Evolutionary conservation across 176 grass and related monocot genomes (phyloP), one percentile per base, ranked within the genome.

Genomic region (Alopecurus myosuroides): DNA sequence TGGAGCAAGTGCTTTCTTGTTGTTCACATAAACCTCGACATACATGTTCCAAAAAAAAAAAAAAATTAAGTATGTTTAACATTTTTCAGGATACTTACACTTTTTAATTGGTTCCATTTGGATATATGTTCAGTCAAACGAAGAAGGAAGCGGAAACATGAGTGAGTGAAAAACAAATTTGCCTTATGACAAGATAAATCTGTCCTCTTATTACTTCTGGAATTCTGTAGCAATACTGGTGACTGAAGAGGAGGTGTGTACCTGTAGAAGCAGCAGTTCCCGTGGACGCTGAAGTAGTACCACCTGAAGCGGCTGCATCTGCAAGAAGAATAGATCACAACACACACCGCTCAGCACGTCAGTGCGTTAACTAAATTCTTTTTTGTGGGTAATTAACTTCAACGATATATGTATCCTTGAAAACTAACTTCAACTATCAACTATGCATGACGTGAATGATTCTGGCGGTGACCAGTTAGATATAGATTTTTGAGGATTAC

Each of bases 261-360:
- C 88, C 83, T 77, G 77, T 71, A 35, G 88, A 89, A 50, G 79
- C 56, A 48, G 73, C 48, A 28, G 39, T 58, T 25, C 88, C 88
- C 1, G 62, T 42, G 61, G 88, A 85, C 28, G 70, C 70, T 49
- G 87, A 89, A 48, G 78, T 78, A 42, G 83, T 76, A 8, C 46
- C 42, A 8, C 76, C 82, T 42, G 55, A n/a, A 28, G 81, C 23
- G 29, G 29, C 31, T 13, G 62, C 9, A 76, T 73, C 88, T 89
- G 78, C 30, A 9, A 52, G 4, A 22, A 36, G 42, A 72, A 51
- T 62, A 4, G 22, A 44, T 14, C 34, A 67, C 18, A 13, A n/a
- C n/a, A n/a, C n/a, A 1, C 39, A 20, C 6, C 11, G 15, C 14
- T 88, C 23, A 82, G 6, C 18, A 78, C 1, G 36, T 31, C 11